These are phyloP conservation scores for Dianthus caryophyllus DNA, from an alignment of 148 eudicot species.

Conservation along the genomic window DNA sequence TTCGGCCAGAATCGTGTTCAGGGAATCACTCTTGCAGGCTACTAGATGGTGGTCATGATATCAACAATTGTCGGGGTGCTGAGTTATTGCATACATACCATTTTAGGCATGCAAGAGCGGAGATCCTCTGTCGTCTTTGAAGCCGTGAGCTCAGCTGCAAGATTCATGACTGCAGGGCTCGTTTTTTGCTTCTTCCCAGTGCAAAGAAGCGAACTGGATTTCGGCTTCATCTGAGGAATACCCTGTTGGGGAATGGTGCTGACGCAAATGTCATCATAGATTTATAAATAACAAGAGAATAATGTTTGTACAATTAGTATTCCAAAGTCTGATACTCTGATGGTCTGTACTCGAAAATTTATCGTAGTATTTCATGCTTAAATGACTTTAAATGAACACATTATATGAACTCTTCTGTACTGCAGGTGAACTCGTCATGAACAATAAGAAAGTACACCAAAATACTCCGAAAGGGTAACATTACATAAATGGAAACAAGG, in stretches of 20 bases:
- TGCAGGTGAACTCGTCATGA: conserved; percentile 11
- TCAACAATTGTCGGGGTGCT: conserved; percentile 23
- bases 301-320: not conserved
- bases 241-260: not conserved
- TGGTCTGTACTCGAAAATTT: not conserved
- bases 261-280: not conserved
- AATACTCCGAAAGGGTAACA: not conserved
- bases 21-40: not conserved
- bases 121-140: conserved; percentile 31
- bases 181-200: conserved; percentile 40
- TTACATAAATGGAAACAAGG: conserved; percentile 19
- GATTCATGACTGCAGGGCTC: conserved; percentile 34
- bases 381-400: conserved; percentile 3
- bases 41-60: conserved; percentile 31
- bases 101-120: conserved; percentile 36
- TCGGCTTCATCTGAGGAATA: conserved; percentile 16
- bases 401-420: conserved; percentile 1
- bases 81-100: conserved; percentile 22
- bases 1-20: not conserved
- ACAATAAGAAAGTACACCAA: not conserved
- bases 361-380: not conserved
- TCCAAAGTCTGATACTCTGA: not conserved
- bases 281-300: not conserved
- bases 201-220: conserved; percentile 21
- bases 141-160: conserved; percentile 31